Percentiles rank a stretch among this genome's conserved stretches.
phyloP scores from a whole-genome alignment of 768 basidiomycete genomes.

The Tricholoma matsutake region DNA sequence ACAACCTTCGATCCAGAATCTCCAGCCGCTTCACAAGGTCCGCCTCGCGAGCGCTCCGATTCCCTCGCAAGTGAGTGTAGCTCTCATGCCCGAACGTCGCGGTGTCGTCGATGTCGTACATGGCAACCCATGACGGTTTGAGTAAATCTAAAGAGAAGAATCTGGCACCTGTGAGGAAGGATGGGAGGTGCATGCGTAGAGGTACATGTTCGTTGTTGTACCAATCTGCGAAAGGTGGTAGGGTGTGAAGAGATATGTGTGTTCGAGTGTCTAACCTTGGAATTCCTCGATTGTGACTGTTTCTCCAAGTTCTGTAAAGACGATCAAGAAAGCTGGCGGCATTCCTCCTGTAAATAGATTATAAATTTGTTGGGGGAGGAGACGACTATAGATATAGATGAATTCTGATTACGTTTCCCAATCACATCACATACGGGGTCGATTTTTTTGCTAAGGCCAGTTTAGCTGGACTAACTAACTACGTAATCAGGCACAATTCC shows the following conservation, averaged over 20 bases:
- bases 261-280: constrained; percentile 31
- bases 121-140: constrained; percentile 43
- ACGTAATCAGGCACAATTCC: no score
- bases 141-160: constrained; percentile 35
- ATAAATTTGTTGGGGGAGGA: no score
- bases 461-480: no score
- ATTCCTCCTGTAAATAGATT: constrained; percentile 14
- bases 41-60: constrained; percentile 42
- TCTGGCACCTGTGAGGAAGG: constrained; percentile 48
- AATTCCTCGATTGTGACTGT: constrained; percentile 44
- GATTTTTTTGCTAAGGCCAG: no score
- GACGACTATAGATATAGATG: no score
- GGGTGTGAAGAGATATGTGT: background rate
- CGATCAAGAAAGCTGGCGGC: constrained; percentile 45
- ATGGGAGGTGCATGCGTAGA: constrained; percentile 40
- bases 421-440: no score
- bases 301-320: constrained; percentile 43
- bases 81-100: constrained; percentile 37
- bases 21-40: constrained; percentile 39
- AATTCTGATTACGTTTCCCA: no score
- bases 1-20: constrained; percentile 42
- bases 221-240: constrained; percentile 36
- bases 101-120: constrained; percentile 46
- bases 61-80: constrained; percentile 42
- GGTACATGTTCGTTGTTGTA: constrained; percentile 57